Evolutionary conservation across 129 eudicot genomes (phyloP).

Genomic region (Logfia minima): DNA sequence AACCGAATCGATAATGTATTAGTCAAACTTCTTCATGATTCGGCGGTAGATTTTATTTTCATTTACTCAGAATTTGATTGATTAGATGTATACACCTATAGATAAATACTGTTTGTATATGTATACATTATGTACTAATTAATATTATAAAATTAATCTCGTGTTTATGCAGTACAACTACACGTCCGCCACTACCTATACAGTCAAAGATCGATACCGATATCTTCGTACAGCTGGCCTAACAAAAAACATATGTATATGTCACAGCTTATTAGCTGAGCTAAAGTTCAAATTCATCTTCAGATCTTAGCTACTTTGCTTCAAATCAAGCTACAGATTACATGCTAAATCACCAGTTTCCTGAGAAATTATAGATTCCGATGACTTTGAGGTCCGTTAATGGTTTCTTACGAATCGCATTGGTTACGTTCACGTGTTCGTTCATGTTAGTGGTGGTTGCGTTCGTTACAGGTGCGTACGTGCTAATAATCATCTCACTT

Average conservation of each 20-base stretch:
- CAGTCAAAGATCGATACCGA: conserved; percentile 24
- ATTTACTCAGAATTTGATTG: conserved; percentile 31
- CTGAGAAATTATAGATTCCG: conserved; percentile 30
- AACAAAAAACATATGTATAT: conserved; percentile 18
- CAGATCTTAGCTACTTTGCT: not conserved
- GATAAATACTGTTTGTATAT: not conserved
- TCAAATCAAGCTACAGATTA: not conserved
- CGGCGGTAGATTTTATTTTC: conserved; percentile 34
- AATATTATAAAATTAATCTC: conserved; percentile 25
- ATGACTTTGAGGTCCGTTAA: conserved; percentile 33
- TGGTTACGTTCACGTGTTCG: conserved; percentile 34
- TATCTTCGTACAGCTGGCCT: conserved; percentile 27
- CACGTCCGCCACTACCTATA: conserved; percentile 16
- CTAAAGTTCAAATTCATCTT: not conserved
- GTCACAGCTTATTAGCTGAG: not conserved
- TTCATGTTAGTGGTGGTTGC: conserved; percentile 38
- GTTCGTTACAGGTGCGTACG: conserved; percentile 47
- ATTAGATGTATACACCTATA: conserved; percentile 40
- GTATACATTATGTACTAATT: conserved; percentile 24
- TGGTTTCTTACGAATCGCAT: conserved; percentile 33
- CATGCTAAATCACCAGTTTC: conserved; percentile 32
- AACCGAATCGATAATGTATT: conserved; percentile 8
- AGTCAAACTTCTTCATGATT: conserved; percentile 37
- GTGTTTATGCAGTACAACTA: conserved; percentile 31
- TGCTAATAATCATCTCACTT: conserved; percentile 23